Evolutionary conservation across 164 flowering plant species (phyloP).

Genomic region (Magnolia officinalis): DNA sequence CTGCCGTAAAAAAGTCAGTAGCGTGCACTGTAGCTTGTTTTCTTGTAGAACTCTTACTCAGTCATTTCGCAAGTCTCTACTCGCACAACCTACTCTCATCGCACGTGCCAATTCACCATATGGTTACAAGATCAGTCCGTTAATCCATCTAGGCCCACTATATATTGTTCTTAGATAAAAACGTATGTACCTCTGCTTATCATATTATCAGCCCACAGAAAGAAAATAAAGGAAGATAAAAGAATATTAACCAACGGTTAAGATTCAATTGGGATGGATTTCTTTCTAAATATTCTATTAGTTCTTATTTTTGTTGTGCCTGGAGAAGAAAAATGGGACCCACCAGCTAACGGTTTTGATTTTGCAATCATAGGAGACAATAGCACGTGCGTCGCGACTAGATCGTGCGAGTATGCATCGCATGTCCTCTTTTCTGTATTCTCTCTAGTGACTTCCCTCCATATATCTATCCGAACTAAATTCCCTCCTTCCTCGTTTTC

Average conservation of each 20-base stretch:
- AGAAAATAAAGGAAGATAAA: too few relatives aligned
- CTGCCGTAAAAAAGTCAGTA: background rate
- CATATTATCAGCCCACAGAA: background rate
- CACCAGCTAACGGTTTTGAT: background rate
- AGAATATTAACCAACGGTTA: too few relatives aligned
- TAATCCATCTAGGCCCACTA: background rate
- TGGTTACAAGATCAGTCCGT: background rate
- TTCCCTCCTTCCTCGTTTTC: conserved; percentile 81
- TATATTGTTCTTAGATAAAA: too few relatives aligned
- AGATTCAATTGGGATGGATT: too few relatives aligned
- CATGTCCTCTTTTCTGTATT: background rate
- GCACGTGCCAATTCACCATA: background rate
- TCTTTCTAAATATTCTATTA: too few relatives aligned
- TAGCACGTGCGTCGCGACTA: background rate
- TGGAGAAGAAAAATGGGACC: background rate
- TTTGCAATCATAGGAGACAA: background rate
- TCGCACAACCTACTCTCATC: background rate
- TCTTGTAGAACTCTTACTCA: background rate
- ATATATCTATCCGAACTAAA: conserved; percentile 75
- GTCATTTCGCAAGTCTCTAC: background rate
- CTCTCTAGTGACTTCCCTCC: conserved; percentile 71
- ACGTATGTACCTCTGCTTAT: background rate
- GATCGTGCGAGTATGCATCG: background rate
- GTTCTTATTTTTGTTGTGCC: too few relatives aligned
- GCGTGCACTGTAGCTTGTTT: background rate